phyloP scores from a whole-genome alignment of 140 eudicot species.

The Senecio squalidus region DNA sequence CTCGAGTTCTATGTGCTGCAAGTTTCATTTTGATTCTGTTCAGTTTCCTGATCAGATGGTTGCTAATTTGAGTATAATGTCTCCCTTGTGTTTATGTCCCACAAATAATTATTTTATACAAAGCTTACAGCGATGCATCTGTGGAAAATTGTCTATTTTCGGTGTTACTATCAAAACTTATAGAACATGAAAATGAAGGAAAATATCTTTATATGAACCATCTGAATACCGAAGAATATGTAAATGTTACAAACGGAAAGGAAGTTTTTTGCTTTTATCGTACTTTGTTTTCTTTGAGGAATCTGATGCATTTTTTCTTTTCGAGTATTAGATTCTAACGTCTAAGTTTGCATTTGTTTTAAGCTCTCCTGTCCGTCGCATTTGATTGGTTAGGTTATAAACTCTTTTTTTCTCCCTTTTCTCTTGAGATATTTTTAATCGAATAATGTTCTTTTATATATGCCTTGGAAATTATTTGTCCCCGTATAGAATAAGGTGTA shows the following conservation, averaged over 20 bases:
- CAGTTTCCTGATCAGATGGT: not conserved
- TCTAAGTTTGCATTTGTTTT: not conserved
- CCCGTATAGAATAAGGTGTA: not conserved
- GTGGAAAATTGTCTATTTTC: no score
- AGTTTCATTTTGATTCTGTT: not conserved
- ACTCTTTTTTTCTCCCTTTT: not conserved
- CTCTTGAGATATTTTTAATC: not conserved
- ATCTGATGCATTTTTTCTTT: constrained; percentile 17
- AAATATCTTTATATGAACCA: not conserved
- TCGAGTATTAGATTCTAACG: constrained; percentile 14
- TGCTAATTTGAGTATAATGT: not conserved
- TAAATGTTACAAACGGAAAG: constrained; percentile 16
- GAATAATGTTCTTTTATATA: no score
- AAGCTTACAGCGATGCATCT: not conserved
- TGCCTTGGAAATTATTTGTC: no score
- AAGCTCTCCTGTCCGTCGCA: no score
- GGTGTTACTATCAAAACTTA: no score
- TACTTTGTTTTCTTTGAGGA: constrained; percentile 1
- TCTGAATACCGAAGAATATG: not conserved
- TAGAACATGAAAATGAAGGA: no score
- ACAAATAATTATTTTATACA: not conserved
- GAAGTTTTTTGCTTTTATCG: not conserved
- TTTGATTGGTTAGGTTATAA: no score
- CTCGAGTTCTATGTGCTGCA: constrained; percentile 3
- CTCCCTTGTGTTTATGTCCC: not conserved